phyloP scores from a whole-genome alignment of 2,329 filamentous ascomycete species.

The Nigrospora oryzae region DNA sequence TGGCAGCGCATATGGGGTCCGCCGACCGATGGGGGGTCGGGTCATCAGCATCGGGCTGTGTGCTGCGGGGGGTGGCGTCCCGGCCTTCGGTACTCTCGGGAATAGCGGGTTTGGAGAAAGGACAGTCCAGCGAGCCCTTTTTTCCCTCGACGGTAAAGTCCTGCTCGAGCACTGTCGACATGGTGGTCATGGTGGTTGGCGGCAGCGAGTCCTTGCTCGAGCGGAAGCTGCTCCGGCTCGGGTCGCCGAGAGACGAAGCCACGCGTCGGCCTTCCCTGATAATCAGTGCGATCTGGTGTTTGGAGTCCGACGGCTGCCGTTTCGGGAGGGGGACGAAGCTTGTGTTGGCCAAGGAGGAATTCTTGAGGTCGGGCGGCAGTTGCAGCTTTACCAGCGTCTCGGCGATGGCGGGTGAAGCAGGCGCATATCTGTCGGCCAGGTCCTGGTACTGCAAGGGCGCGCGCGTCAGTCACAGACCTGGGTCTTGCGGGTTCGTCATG shows the following conservation, averaged over 20 bases:
- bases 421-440: constrained; percentile 60
- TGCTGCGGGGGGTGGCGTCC: constrained; percentile 5
- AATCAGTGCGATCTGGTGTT: constrained; percentile 53
- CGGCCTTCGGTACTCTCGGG: constrained; percentile 20
- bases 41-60: constrained; percentile 22
- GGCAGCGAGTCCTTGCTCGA: constrained; percentile 36
- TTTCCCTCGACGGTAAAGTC: constrained; percentile 85
- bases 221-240: constrained; percentile 41
- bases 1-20: constrained; percentile 57
- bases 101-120: constrained; percentile 51
- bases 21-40: constrained; percentile 37
- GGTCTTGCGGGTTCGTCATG: not conserved
- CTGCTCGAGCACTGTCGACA: constrained; percentile 66
- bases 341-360: constrained; percentile 37
- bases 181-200: constrained; percentile 42
- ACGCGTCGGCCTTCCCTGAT: constrained; percentile 57
- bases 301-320: constrained; percentile 34
- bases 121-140: constrained; percentile 69
- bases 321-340: constrained; percentile 46
- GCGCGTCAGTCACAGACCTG: constrained; percentile 6
- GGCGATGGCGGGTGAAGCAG: constrained; percentile 55
- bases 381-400: constrained; percentile 60
- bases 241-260: constrained; percentile 39
- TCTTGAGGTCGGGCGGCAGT: constrained; percentile 44
- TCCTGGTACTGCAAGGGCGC: constrained; percentile 46